Evolutionary conservation across 2,329 filamentous ascomycete species (phyloP), one percentile per base, ranked within the genome.

Genomic region (Myriosclerotinia curreyana): DNA sequence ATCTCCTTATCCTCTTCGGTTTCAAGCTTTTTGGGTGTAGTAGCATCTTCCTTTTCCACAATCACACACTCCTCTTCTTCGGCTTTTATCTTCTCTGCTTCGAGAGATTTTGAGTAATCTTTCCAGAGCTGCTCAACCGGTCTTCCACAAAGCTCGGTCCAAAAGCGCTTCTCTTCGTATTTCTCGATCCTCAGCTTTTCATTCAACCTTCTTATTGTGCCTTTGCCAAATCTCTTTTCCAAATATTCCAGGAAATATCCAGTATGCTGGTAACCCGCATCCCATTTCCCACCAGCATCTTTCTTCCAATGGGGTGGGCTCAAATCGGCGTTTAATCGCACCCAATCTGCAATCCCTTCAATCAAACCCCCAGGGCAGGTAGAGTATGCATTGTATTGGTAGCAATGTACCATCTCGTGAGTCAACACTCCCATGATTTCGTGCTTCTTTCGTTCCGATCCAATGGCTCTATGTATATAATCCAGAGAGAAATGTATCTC

Each of bases 361-460:
- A 96, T 88, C 54, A 98, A 77, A 0, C 95, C 95, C 0, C 88
- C 88, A 0, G 89, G 89, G 51, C 86, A 85, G 5, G 78, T 79
- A 1, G 80, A 81, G 25, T 71, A 79, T 2, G 81, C 89, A 70
- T 91, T 88, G 77, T 91, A 89, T 76, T 98, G 94, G 78, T 90
- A 96, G 77, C 92, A 97, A 78, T 98, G 95, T 17, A 98, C 94
- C 67, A 97, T 87, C 77, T 98, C 94, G 75, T 98, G 94, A 1
- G 90, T 89, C 25, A 98, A 76, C 0, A 98, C 92, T 49, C 95
- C 95, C 22, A 84, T 78, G 65, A 97, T 86, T 78, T 98, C 92
- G 48, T 81, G 71, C 15, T 78, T 77, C 56, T 82, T 81, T 14
- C 77, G 70, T 0, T 75, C 56, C 0, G 81, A 71, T 42, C 72